A percentile compares a stretch with the other conserved stretches of the same genome.
These are phyloP conservation scores for Russula dissimulans DNA, from an alignment of 768 basidiomycete species.

Conservation along the genomic window DNA sequence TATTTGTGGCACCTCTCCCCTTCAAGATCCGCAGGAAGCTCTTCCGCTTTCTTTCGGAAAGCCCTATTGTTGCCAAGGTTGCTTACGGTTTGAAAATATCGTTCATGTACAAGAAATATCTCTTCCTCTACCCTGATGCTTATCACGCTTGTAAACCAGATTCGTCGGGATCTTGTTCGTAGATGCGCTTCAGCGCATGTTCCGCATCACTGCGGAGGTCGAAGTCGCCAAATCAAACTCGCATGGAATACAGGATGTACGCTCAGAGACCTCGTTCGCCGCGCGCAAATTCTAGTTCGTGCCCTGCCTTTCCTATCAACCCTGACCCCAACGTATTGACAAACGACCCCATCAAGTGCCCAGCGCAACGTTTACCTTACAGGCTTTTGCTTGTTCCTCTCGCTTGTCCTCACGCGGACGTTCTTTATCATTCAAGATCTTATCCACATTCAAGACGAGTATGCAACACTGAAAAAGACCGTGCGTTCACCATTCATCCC, in stretches of 20 bases:
- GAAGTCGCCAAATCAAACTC: slow-evolving; percentile 54
- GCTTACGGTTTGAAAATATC: slow-evolving; percentile 91
- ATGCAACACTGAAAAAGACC: slow-evolving; percentile 67
- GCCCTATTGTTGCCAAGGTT: slow-evolving; percentile 65
- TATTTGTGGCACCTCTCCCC: slow-evolving; percentile 81
- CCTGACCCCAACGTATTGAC: neutral
- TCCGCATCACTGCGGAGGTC: slow-evolving; percentile 62
- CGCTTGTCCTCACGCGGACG: slow-evolving; percentile 85
- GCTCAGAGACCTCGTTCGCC: slow-evolving; percentile 80
- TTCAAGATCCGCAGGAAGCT: slow-evolving; percentile 59
- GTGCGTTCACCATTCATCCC: slow-evolving; percentile 16
- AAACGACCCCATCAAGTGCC: slow-evolving; percentile 37
- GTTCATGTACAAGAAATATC: slow-evolving; percentile 58
- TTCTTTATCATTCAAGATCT: slow-evolving; percentile 91
- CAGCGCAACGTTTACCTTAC: slow-evolving; percentile 91
- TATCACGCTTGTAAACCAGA: slow-evolving; percentile 28
- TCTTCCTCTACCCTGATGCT: neutral
- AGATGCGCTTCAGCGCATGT: slow-evolving; percentile 91
- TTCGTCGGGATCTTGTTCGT: slow-evolving; percentile 83
- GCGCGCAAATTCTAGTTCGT: slow-evolving; percentile 90
- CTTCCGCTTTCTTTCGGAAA: slow-evolving; percentile 65
- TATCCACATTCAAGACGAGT: slow-evolving; percentile 82
- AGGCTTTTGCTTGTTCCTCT: slow-evolving; percentile 91
- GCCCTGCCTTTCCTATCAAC: neutral
- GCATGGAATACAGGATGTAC: slow-evolving; percentile 45